Evolutionary conservation across 352 stramenopile genomes (phyloP), one percentile per base, ranked within the genome.

Genomic region (Pythium oligandrum): DNA sequence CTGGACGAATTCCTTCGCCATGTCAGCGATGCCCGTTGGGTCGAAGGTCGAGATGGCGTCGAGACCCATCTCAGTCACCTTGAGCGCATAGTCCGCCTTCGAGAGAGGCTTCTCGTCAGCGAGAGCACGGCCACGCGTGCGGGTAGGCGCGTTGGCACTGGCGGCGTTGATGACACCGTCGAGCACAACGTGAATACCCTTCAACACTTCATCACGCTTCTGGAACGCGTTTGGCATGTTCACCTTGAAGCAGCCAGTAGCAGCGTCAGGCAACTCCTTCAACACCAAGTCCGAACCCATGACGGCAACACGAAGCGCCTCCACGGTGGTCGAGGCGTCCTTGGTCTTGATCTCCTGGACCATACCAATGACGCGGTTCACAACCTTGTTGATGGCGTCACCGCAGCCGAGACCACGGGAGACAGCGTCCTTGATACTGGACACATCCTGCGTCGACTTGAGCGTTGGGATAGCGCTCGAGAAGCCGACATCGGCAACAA

Each of bases 1-100:
- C 40, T 82, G 66, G 6, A 82, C 49, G 46, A 73, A 82, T 40
- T 78, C 58, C 3, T 63, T 57, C 3, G 69, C 43, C 66, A 82
- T 67, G 40, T 66, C 63, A 0, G 57, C 56, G 32, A 82, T 69
- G 5, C 69, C 60, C 1, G 70, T 76, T 1, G 70, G 68, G 53
- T 83, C 72, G 32, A 81, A 59, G 3, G 47, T 55, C 49, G 60
- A 46, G n/a, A 83, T 42, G 1, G 33, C 54, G 17, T 58, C 55
- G 6, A 75, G 57, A 1, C 58, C 71, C 36, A 78, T 59, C 42
- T 78, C 65, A 0, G 68, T 43, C 7, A 68, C 56, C 34, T 68
- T 48, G 6, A 68, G 49, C 52, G 64, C 61, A 37, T 75, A 83
- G 10, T 73, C 17, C 17, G 17, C 17, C 17, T 26, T 26, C 17